Base-by-base conservation (phyloP, 305 asterid genomes). In the Fraxinus albicans region DNA sequence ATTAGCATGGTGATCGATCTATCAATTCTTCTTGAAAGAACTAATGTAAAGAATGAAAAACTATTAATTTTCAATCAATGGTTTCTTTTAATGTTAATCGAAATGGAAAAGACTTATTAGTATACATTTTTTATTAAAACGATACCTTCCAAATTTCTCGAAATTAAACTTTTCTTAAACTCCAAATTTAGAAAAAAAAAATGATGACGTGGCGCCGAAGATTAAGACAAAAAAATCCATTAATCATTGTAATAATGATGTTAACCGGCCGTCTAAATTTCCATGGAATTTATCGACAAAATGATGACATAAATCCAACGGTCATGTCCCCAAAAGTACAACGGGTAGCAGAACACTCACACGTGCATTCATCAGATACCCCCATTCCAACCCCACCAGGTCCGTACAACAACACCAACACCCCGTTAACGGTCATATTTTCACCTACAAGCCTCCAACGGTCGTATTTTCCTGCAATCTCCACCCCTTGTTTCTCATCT, bases 391-490 rank as follows among this genome's bases (percentile, higher is more conserved):
- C 77, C 31, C 77, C 60, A 27, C 77, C 23, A 84, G 76, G 82
- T 83, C 90, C 86, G 89, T 87, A 89, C 93, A 79, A 85, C 84
- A 47, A 77, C 86, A 38, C 90, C 86, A 86, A 88, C 89, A 83
- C 65, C 65, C 65, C 90, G 89, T 86, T 74, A 91, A 94, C 98
- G 97, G 97, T 89, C 93, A 86, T 87, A 91, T 93, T 94, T 72
- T 83, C 88, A 82, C 94, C 92, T 91, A 93, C 97, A 91, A 79
- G 72, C 83, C 40, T 53, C 80, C 82, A 94, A 94, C 98, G 98
- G 98, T 91, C 91, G 85, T 80, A 92, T 91, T 84, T 53, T 78
- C 84, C 34, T 63, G 79, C 89, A 80, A 29, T 87, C 88, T 82
- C 83, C 81, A 82, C 94, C 95, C 88, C 86, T 47, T 9, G 94